A percentile compares a stretch with the other conserved stretches of the same genome.
These are phyloP conservation scores for Podospora australis DNA, from an alignment of 495 filamentous ascomycete genomes.

Conservation along the genomic window DNA sequence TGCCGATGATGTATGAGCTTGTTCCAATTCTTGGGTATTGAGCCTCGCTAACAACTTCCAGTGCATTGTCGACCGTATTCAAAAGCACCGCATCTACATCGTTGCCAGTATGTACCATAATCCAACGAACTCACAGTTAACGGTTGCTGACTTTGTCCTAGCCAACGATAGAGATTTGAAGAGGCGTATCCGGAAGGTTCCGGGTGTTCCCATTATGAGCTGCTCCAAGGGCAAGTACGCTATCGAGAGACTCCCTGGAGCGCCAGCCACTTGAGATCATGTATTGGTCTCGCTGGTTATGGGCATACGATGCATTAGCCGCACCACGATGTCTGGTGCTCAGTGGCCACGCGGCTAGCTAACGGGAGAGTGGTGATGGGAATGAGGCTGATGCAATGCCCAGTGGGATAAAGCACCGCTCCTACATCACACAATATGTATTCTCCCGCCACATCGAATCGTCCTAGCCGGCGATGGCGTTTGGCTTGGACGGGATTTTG, in stretches of 20 bases:
- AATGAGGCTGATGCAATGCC: too few species aligned
- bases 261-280: constrained; percentile 39
- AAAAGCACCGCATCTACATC: constrained; percentile 73
- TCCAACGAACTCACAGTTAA: not conserved
- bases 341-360: too few species aligned
- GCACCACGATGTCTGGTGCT: not conserved
- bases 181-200: constrained; percentile 73
- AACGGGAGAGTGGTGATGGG: too few species aligned
- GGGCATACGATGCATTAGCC: not conserved
- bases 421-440: too few species aligned
- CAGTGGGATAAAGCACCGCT: too few species aligned
- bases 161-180: constrained; percentile 85
- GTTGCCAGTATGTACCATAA: constrained; percentile 48
- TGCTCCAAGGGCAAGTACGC: constrained; percentile 82
- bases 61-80: constrained; percentile 82
- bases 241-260: constrained; percentile 84
- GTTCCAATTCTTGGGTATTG: not conserved
- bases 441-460: too few species aligned
- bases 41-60: constrained; percentile 8
- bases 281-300: not conserved
- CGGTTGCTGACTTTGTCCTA: too few species aligned
- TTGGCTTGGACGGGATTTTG: too few species aligned
- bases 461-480: too few species aligned
- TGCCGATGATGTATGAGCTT: constrained; percentile 65
- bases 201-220: constrained; percentile 49